Evolutionary conservation across 768 basidiomycete genomes (phyloP).

Genomic region (Russula griseocarnosa): DNA sequence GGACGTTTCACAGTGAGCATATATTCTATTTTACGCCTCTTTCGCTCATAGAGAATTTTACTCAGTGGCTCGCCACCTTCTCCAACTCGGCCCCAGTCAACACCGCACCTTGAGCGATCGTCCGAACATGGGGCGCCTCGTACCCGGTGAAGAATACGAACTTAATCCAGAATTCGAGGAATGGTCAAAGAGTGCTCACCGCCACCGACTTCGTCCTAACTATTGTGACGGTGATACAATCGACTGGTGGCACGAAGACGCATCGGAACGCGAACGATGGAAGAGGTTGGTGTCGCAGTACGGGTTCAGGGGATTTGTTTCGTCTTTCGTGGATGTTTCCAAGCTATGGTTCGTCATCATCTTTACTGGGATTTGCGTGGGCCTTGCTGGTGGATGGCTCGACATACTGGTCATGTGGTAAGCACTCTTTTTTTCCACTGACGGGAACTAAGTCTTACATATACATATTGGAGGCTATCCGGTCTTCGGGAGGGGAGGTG

Average conservation of each 20-base stretch:
- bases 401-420: slow-evolving; percentile 74
- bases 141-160: slow-evolving; percentile 24
- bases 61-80: slow-evolving; percentile 5
- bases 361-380: slow-evolving; percentile 61
- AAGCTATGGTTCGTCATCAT: slow-evolving; percentile 67
- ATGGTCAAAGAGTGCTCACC: slow-evolving; percentile 26
- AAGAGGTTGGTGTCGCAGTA: slow-evolving; percentile 47
- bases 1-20: slow-evolving; percentile 4
- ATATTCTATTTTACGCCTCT: background rate
- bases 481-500: slow-evolving; percentile 69
- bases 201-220: slow-evolving; percentile 21
- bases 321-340: slow-evolving; percentile 53
- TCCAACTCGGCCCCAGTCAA: background rate
- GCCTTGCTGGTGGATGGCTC: slow-evolving; percentile 64
- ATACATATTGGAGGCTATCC: slow-evolving; percentile 47
- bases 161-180: slow-evolving; percentile 19
- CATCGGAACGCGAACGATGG: slow-evolving; percentile 54
- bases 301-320: slow-evolving; percentile 53
- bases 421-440: slow-evolving; percentile 9
- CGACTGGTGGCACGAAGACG: slow-evolving; percentile 67
- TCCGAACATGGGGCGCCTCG: background rate
- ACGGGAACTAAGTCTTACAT: background rate
- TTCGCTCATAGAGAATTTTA: background rate
- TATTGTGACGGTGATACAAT: slow-evolving; percentile 62
- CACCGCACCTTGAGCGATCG: background rate